Base-by-base conservation (phyloP, 805 yeast genomes). In the Pichia cephalocereana region DNA sequence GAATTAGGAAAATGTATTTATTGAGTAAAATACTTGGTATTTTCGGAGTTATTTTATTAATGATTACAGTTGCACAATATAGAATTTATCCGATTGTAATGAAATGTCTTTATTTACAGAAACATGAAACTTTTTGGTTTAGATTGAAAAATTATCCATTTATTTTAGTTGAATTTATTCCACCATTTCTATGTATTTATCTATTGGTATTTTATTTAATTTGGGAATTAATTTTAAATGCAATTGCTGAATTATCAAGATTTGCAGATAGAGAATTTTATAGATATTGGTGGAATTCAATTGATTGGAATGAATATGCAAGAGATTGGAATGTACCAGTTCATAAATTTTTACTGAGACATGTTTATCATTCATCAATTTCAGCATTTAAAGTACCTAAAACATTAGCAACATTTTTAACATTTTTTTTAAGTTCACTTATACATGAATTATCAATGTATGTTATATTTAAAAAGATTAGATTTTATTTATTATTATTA, bases 261-360 rank as follows among this genome's bases (percentile, higher is more conserved):
- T 95, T 82, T 67, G 96, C 87, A 6, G 97, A 93, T 63, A 77
- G 99, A 45, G 85, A 85, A 55, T 93, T 93, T 65, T 93, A 95
- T 61, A 91, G 95, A 4, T 86, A 88, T 41, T 95, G 99, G 99
- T 93, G 99, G 99, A 87, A 90, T 57, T 86, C 95, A 52, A 79
- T 83, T 18, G 84, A 87, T 40, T 93, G 97, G 96, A 86, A 86
- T 49, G 90, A 90, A 61, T 93, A 86, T 64, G 83, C 96, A 11
- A 74, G 97, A 54, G 80, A 85, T 52, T 95, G 99, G 99, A 93
- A 93, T 63, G 76, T 78, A 10, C 96, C 98, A 0, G 98, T 93
- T 23, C 96, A 93, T 63, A 77, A 80, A 59, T 93, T 93, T 56
- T 69, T 93, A 50, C 70, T 90, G 41, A 76, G 98, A 54, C 99